These are phyloP conservation scores for Monosporascus ibericus DNA, from an alignment of 2,329 filamentous ascomycete species.

Conservation along the genomic window DNA sequence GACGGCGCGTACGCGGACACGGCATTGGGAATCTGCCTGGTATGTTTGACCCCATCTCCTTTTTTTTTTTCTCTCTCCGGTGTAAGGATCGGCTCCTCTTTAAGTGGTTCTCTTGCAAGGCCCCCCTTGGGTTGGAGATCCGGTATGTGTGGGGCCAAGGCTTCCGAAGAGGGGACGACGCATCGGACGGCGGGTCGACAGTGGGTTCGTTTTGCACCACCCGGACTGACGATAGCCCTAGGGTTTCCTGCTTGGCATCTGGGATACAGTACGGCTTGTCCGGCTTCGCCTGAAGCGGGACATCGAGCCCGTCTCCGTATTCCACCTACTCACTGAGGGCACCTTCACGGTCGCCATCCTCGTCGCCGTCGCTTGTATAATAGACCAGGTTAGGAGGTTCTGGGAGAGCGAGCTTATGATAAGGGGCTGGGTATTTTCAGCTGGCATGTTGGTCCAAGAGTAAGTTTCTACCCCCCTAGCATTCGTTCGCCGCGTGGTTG, in stretches of 20 bases:
- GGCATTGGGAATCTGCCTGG: not conserved
- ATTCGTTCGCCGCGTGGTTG: not conserved
- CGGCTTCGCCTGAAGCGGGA: slow-evolving; percentile 4
- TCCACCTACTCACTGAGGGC: slow-evolving; percentile 5
- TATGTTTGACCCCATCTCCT: not conserved
- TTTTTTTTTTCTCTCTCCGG: not conserved
- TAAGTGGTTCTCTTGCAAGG: not conserved
- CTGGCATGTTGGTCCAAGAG: not conserved
- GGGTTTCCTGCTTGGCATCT: slow-evolving; percentile 6
- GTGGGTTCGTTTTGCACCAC: not conserved
- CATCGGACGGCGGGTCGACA: not conserved
- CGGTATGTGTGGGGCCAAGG: no score
- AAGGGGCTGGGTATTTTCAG: not conserved
- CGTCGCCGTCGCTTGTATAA: not conserved
- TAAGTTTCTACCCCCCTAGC: not conserved
- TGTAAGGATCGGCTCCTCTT: not conserved
- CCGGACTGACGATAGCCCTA: slow-evolving; percentile 2
- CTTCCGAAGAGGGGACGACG: no score
- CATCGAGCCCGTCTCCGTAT: slow-evolving; percentile 6
- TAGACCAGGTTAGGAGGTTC: not conserved
- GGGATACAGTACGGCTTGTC: slow-evolving; percentile 10
- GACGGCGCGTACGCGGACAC: not conserved
- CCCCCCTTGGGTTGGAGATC: not conserved
- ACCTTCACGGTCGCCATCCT: not conserved
- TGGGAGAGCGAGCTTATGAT: not conserved